Evolutionary conservation across 441 rosid genomes (phyloP).

Genomic region (Geranium incanum): DNA sequence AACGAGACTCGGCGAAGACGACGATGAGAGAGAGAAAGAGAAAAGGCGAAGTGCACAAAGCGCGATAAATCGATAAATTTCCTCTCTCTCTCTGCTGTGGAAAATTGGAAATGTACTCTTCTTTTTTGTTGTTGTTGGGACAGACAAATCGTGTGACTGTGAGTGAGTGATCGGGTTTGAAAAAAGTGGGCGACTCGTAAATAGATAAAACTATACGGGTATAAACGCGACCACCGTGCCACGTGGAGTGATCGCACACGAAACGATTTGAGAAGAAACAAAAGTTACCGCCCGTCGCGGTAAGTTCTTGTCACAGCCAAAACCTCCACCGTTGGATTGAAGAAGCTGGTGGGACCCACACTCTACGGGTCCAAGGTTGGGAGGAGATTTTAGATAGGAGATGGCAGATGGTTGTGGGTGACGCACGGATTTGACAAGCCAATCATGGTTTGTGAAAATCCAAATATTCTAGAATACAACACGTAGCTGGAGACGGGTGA

Average conservation of each 20-base stretch:
- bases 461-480: not conserved
- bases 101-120: not conserved
- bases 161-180: conserved; percentile 23
- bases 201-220: conserved; percentile 31
- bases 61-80: not conserved
- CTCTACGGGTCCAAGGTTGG: not conserved
- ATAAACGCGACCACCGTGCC: not conserved
- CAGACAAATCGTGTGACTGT: conserved; percentile 21
- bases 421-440: not conserved
- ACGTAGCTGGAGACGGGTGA: conserved; percentile 23
- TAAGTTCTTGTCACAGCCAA: not conserved
- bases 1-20: not conserved
- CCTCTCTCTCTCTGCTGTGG: not conserved
- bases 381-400: not conserved
- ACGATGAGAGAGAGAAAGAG: not conserved
- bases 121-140: conserved; percentile 20
- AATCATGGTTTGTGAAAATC: conserved; percentile 1
- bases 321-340: not conserved
- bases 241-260: conserved; percentile 28
- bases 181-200: conserved; percentile 23
- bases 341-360: too few relatives aligned
- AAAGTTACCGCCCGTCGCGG: not conserved
- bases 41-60: not conserved
- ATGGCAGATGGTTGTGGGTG: not conserved
- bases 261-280: not conserved